These are phyloP conservation scores for Neurospora discreta DNA, from an alignment of 495 filamentous ascomycete genomes.

Conservation along the genomic window DNA sequence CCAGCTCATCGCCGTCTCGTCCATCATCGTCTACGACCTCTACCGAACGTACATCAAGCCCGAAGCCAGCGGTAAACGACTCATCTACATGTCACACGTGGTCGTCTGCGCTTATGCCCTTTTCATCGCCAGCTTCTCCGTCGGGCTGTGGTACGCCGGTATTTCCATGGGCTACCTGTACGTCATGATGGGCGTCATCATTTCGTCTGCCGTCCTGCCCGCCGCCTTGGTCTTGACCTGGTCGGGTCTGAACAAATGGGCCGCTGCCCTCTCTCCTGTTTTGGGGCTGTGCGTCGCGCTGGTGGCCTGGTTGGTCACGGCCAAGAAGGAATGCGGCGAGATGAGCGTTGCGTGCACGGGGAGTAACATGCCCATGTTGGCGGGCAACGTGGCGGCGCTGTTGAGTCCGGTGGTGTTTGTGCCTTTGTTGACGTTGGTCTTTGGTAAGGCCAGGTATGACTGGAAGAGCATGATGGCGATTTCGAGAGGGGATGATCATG, in stretches of 20 bases:
- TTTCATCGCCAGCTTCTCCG: slow-evolving; percentile 76
- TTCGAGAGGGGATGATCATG: slow-evolving; percentile 71
- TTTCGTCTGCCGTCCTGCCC: slow-evolving; percentile 74
- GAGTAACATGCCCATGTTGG: slow-evolving; percentile 79
- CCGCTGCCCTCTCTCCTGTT: slow-evolving; percentile 61
- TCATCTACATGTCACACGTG: slow-evolving; percentile 79
- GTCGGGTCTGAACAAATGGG: slow-evolving; percentile 74
- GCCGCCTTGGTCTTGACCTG: slow-evolving; percentile 73
- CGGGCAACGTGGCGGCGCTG: slow-evolving; percentile 68
- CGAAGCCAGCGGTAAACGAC: slow-evolving; percentile 55
- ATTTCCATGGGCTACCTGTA: slow-evolving; percentile 56
- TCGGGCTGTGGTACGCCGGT: slow-evolving; percentile 60
- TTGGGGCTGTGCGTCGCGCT: slow-evolving; percentile 67
- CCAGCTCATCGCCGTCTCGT: slow-evolving; percentile 85
- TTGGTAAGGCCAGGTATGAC: slow-evolving; percentile 77
- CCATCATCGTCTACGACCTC: slow-evolving; percentile 89
- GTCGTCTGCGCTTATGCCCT: slow-evolving; percentile 68
- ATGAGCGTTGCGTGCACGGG: slow-evolving; percentile 69
- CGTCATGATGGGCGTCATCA: slow-evolving; percentile 86
- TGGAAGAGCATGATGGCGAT: slow-evolving; percentile 80
- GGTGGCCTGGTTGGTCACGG: slow-evolving; percentile 84
- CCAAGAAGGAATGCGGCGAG: slow-evolving; percentile 62
- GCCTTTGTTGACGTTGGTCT: slow-evolving; percentile 63
- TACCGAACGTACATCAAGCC: slow-evolving; percentile 62
- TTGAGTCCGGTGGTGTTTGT: slow-evolving; percentile 72